These are phyloP conservation scores for Fusarium sp. DNA, from an alignment of 2,329 filamentous ascomycete genomes.

Conservation along the genomic window DNA sequence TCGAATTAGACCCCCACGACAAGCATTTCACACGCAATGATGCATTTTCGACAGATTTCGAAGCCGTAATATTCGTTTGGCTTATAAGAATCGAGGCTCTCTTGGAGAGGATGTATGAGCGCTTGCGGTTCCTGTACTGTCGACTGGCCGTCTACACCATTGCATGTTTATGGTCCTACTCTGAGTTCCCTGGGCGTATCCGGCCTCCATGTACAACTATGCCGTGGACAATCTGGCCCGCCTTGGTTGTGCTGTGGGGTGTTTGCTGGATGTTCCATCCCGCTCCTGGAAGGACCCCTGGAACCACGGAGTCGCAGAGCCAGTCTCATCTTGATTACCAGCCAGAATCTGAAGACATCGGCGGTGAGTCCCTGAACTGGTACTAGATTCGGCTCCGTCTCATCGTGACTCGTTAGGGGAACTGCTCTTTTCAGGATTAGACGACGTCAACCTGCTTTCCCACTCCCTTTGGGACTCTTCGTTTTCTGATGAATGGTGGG, in stretches of 20 bases:
- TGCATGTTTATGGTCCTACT: not conserved
- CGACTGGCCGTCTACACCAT: not conserved
- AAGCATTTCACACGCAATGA: no score
- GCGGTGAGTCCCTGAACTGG: not conserved
- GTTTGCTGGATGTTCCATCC: not conserved
- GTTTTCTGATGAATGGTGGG: not conserved
- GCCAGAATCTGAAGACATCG: not conserved
- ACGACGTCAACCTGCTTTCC: rapidly evolving
- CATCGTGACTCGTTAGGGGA: not conserved
- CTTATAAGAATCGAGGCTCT: not conserved
- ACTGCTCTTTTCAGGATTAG: rapidly evolving
- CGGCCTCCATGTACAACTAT: not conserved
- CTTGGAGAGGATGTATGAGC: not conserved
- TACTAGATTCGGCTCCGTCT: not conserved
- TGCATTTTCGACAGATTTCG: not conserved
- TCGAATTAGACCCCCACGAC: no score
- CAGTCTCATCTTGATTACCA: not conserved
- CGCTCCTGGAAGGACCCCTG: not conserved
- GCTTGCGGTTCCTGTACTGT: not conserved
- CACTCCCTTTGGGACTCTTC: not conserved
- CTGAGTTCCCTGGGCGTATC: not conserved
- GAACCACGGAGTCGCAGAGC: not conserved
- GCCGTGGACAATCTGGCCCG: not conserved
- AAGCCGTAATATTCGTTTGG: not conserved
- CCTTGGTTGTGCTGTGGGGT: not conserved